Evolutionary conservation across 1,139 yeast species (phyloP).

Genomic region (Lodderomyces oxycetoniae): DNA sequence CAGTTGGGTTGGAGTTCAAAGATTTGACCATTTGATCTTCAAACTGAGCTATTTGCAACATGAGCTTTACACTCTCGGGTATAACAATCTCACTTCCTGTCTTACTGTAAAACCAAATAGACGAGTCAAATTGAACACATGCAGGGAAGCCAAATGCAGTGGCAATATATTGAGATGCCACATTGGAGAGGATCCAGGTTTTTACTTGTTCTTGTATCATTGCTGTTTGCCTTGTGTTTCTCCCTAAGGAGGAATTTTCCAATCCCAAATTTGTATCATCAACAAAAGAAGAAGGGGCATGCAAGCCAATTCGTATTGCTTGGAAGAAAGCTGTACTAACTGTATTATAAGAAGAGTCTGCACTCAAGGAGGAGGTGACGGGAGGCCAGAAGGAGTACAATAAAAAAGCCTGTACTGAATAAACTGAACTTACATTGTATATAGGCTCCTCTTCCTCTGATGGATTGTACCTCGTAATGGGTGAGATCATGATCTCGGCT

Average conservation of each 20-base stretch:
- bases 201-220: slow-evolving; percentile 71
- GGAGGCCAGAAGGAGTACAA: slow-evolving; percentile 95
- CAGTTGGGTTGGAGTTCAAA: slow-evolving; percentile 66
- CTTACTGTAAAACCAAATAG: slow-evolving; percentile 53
- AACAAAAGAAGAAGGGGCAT: slow-evolving; percentile 39
- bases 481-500: slow-evolving; percentile 85
- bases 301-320: slow-evolving; percentile 87
- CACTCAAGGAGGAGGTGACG: slow-evolving; percentile 84
- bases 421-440: slow-evolving; percentile 86
- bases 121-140: slow-evolving; percentile 77
- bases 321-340: slow-evolving; percentile 88
- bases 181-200: slow-evolving; percentile 93
- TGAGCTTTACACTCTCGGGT: slow-evolving; percentile 60
- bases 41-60: slow-evolving; percentile 77
- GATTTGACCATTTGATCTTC: slow-evolving; percentile 83
- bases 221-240: slow-evolving; percentile 26
- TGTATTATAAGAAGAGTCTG: slow-evolving; percentile 94
- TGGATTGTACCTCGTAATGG: slow-evolving; percentile 79
- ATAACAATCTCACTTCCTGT: slow-evolving; percentile 39
- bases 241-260: slow-evolving; percentile 1
- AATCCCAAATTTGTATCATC: slow-evolving; percentile 4
- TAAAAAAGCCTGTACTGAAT: slow-evolving; percentile 87
- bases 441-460: slow-evolving; percentile 72
- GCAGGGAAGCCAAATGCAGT: slow-evolving; percentile 94
- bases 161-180: slow-evolving; percentile 84